Conservation (phyloP, 139 green algal species). For the Volvox africanus region DNA sequence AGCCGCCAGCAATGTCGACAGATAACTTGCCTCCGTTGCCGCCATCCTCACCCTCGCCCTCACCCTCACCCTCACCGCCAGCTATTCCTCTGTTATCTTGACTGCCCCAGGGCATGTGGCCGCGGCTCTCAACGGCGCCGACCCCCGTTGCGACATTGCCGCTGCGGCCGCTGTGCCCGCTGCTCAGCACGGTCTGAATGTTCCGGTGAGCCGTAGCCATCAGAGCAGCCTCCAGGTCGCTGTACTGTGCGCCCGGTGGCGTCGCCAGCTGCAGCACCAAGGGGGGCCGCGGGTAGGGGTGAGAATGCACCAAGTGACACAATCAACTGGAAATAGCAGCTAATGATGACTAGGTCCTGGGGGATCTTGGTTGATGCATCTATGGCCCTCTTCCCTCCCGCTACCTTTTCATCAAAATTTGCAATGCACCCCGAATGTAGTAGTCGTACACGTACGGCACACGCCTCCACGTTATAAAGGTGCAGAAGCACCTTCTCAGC, state of each 20-base stretch:
- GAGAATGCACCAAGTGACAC: too few species aligned
- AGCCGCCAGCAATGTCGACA: not conserved
- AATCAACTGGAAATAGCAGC: too few species aligned
- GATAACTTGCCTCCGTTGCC: too few species aligned
- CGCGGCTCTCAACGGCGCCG: too few species aligned
- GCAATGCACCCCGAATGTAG: too few species aligned
- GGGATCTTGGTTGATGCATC: not conserved
- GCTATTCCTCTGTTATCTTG: too few species aligned
- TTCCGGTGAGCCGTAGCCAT: not conserved
- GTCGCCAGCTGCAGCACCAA: not conserved
- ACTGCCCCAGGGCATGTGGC: too few species aligned
- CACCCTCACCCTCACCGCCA: too few species aligned
- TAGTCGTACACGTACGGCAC: too few species aligned
- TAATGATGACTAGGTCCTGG: not conserved
- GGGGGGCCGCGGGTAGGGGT: not conserved
- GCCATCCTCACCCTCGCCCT: not conserved
- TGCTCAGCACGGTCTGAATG: not conserved
- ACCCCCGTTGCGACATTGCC: not conserved
- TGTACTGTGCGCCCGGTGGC: not conserved
- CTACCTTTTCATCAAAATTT: too few species aligned
- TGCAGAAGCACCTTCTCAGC: too few species aligned
- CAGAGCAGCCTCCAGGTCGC: not conserved
- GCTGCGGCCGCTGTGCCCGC: not conserved
- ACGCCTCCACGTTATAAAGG: too few species aligned
- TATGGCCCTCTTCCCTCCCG: not conserved